These are phyloP conservation scores for Sphenostylis stenocarpa DNA, from an alignment of 306 rosid genomes.

Conservation along the genomic window DNA sequence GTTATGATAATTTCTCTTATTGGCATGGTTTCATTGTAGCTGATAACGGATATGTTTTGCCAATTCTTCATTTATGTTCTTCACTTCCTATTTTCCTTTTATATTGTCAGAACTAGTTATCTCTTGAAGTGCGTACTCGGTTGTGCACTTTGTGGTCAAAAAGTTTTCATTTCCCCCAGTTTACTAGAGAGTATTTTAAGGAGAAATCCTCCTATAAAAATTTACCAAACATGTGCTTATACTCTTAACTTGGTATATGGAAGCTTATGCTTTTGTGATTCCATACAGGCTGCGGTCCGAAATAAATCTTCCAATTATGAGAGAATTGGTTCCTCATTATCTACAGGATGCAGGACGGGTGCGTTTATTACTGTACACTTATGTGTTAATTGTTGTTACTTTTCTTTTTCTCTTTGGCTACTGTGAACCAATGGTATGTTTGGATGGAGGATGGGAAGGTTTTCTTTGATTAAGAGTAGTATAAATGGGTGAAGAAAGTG, in stretches of 20 bases:
- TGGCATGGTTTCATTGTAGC: slow-evolving; percentile 9
- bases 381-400: background rate
- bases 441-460: background rate
- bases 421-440: slow-evolving; percentile 16
- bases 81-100: background rate
- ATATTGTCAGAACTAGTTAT: background rate
- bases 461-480: background rate
- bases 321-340: slow-evolving; percentile 93
- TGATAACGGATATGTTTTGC: slow-evolving; percentile 16
- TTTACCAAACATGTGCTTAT: background rate
- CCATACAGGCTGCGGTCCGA: slow-evolving; percentile 84
- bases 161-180: background rate
- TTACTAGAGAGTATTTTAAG: background rate
- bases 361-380: slow-evolving; percentile 38
- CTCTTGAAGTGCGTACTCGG: background rate
- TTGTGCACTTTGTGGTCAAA: background rate
- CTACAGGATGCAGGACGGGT: slow-evolving; percentile 95
- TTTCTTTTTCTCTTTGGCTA: slow-evolving; percentile 18
- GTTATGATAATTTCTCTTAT: slow-evolving; percentile 12
- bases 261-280: slow-evolving; percentile 37
- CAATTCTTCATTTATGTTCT: slow-evolving; percentile 14
- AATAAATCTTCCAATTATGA: slow-evolving; percentile 88
- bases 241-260: slow-evolving; percentile 21
- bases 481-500: background rate
- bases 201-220: background rate